These are phyloP conservation scores for Maudiozyma barnettii DNA, from an alignment of 805 yeast species.

Conservation along the genomic window DNA sequence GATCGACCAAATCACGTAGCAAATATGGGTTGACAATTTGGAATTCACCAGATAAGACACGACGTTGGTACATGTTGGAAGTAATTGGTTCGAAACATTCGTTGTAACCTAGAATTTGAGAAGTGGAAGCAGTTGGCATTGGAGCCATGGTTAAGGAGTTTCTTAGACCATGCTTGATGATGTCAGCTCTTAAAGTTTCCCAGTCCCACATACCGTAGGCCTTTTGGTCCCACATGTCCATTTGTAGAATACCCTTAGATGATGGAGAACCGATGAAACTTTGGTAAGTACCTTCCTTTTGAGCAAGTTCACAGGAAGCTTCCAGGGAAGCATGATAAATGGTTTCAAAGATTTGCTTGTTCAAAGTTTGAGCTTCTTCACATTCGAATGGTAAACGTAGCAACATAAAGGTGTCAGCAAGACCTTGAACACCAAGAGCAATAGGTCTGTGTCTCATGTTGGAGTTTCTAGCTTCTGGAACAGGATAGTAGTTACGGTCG, in stretches of 20 bases:
- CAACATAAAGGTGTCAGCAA: slow-evolving; percentile 79
- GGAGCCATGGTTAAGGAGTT: slow-evolving; percentile 87
- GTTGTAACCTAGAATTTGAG: slow-evolving; percentile 86
- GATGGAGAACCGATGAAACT: slow-evolving; percentile 82
- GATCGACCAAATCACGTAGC: slow-evolving; percentile 67
- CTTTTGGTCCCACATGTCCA: slow-evolving; percentile 73
- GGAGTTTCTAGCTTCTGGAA: slow-evolving; percentile 61
- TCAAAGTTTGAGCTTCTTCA: slow-evolving; percentile 61
- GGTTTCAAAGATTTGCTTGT: slow-evolving; percentile 85
- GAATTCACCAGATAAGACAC: slow-evolving; percentile 89
- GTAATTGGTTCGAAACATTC: slow-evolving; percentile 97
- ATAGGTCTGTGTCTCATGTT: slow-evolving; percentile 83
- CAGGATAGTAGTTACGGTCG: slow-evolving; percentile 80
- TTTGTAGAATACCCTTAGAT: slow-evolving; percentile 75
- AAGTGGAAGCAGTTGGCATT: slow-evolving; percentile 98
- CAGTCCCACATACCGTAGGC: slow-evolving; percentile 85
- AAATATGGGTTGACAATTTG: slow-evolving; percentile 86
- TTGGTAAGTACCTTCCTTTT: slow-evolving; percentile 56
- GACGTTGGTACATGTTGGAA: slow-evolving; percentile 81
- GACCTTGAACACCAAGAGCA: slow-evolving; percentile 97
- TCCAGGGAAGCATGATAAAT: slow-evolving; percentile 91
- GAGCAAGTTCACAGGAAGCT: slow-evolving; percentile 75
- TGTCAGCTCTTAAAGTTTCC: slow-evolving; percentile 54
- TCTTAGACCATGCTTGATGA: slow-evolving; percentile 60
- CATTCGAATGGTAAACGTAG: slow-evolving; percentile 84